Evolutionary conservation across 2,329 filamentous ascomycete species (phyloP).

Genomic region (Diaporthe caulivora): DNA sequence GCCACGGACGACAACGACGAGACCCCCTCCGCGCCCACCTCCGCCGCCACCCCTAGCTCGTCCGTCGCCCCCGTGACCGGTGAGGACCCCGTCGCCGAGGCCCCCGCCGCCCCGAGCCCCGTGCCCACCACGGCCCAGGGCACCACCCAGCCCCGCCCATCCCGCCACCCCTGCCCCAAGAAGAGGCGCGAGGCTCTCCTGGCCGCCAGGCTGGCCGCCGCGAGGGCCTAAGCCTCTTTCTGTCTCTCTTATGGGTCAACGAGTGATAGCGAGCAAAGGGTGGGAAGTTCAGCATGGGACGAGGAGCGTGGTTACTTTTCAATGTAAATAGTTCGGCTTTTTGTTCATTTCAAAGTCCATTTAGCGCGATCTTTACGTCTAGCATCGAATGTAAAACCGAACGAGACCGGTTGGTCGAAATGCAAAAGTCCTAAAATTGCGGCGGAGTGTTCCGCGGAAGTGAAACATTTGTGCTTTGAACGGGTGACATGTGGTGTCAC

Average conservation of each 20-base stretch:
- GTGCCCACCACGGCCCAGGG: neutral
- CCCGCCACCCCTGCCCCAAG: slow-evolving; percentile 6
- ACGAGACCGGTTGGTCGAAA: slow-evolving; percentile 4
- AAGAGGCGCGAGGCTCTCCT: neutral
- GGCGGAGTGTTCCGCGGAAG: rapidly evolving
- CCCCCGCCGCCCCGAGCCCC: neutral
- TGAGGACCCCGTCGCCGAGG: neutral
- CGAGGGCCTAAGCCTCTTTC: neutral
- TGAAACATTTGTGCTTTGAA: neutral
- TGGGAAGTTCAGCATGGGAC: neutral
- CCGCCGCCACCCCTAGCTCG: slow-evolving; percentile 9
- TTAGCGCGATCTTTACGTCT: neutral
- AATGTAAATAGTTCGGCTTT: slow-evolving; percentile 24
- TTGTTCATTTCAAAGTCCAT: neutral
- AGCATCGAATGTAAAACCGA: slow-evolving; percentile 7
- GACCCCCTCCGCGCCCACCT: neutral
- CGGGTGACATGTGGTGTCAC: too few species aligned
- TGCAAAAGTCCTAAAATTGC: neutral
- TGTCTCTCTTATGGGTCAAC: too few species aligned
- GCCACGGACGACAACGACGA: neutral
- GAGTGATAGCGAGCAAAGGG: too few species aligned
- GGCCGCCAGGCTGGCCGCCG: neutral
- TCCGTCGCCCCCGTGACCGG: neutral
- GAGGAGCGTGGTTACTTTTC: neutral
- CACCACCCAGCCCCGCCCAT: neutral